Percentiles rank a stretch among this genome's conserved stretches.
Evolutionary conservation across 768 basidiomycete genomes (phyloP).

Genomic region (Steccherinum ochraceum): DNA sequence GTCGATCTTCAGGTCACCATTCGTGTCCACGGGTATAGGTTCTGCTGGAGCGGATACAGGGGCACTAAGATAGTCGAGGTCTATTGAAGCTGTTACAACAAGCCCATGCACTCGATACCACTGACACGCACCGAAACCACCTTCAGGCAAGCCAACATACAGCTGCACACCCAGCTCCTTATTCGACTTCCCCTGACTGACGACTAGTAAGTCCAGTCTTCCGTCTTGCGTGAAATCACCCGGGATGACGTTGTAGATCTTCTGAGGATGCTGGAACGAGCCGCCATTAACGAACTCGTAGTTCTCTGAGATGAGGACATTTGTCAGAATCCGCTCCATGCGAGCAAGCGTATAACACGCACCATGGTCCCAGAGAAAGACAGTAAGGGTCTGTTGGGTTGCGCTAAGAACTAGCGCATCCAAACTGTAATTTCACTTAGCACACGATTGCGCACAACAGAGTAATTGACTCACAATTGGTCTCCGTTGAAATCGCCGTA

Average conservation of each 20-base stretch:
- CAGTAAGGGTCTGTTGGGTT: conserved; percentile 72
- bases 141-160: conserved; percentile 56
- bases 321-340: background rate
- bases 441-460: background rate
- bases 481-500: conserved; percentile 96
- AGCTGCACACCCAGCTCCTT: conserved; percentile 59
- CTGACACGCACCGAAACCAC: conserved; percentile 56
- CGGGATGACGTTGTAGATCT: conserved; percentile 78
- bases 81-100: conserved; percentile 12
- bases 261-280: conserved; percentile 47
- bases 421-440: conserved; percentile 39
- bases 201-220: conserved; percentile 82
- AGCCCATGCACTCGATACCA: background rate
- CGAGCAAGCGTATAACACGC: conserved; percentile 13
- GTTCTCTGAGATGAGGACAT: conserved; percentile 35
- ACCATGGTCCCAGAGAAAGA: conserved; percentile 84
- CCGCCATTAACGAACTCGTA: conserved; percentile 49
- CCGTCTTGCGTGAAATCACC: conserved; percentile 94
- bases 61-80: conserved; percentile 35
- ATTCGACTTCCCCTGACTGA: conserved; percentile 52
- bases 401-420: conserved; percentile 72
- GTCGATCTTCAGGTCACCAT: conserved; percentile 88
- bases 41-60: conserved; percentile 68
- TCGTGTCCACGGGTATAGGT: conserved; percentile 80
- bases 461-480: conserved; percentile 78